A percentile compares a stretch with the other conserved stretches of the same genome.
Conservation (phyloP, 192 early-diverging fungal genomes). For the Endogone sp. region DNA sequence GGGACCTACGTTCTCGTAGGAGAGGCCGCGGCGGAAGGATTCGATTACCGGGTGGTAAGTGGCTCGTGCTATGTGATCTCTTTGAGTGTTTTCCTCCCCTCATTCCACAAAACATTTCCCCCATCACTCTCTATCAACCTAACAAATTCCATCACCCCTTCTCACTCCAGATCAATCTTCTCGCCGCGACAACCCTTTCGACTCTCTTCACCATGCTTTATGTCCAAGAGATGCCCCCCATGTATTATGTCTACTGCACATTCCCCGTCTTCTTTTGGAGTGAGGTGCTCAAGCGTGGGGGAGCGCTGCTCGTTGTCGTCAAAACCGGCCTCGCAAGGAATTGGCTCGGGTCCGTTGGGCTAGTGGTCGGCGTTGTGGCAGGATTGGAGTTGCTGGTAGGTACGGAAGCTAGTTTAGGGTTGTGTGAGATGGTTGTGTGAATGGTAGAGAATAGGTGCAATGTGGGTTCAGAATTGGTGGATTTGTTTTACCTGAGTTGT, state of each 20-base stretch:
- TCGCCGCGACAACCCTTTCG: conserved; percentile 18
- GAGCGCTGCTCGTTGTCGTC: conserved; percentile 22
- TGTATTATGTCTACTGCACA: conserved; percentile 85
- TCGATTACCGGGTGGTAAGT: background rate
- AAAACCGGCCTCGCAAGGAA: conserved; percentile 16
- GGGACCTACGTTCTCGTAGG: conserved; percentile 50
- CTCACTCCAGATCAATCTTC: conserved; percentile 27
- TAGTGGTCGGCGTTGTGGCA: conserved; percentile 52
- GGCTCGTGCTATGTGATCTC: background rate
- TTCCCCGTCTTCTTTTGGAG: conserved; percentile 90
- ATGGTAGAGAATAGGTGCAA: too few relatives aligned
- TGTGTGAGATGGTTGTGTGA: too few relatives aligned
- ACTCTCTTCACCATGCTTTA: conserved; percentile 56
- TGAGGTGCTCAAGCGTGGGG: conserved; percentile 40
- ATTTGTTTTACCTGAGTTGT: too few relatives aligned
- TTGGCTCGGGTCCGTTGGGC: conserved; percentile 23
- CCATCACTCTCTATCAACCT: background rate
- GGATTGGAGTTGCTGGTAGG: conserved; percentile 77
- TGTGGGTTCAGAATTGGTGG: too few relatives aligned
- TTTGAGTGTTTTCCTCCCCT: conserved; percentile 11
- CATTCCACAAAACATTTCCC: background rate
- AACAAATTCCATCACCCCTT: background rate
- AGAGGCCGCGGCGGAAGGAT: background rate
- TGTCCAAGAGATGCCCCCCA: conserved; percentile 68
- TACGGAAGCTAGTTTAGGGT: background rate